Evolutionary conservation across 192 early-diverging fungal species (phyloP).

Genomic region (Ambispora gerdemannii): DNA sequence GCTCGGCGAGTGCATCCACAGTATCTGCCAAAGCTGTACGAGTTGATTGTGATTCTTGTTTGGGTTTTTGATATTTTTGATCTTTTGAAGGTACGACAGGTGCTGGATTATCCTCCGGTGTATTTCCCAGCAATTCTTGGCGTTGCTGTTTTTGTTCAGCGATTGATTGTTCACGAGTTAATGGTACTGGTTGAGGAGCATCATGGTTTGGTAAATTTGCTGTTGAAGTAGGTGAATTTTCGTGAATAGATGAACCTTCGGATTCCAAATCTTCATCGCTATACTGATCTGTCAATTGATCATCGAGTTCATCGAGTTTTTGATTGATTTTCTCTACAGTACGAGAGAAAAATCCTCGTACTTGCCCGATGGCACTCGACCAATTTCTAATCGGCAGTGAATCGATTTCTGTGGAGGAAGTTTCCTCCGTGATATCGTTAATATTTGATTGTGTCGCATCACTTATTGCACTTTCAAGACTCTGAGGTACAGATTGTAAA

Average conservation of each 20-base stretch:
- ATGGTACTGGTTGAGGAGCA: not conserved
- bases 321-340: conserved; percentile 17
- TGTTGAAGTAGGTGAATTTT: not conserved
- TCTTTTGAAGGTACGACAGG: not conserved
- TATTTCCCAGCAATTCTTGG: not conserved
- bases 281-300: not conserved
- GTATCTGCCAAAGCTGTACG: conserved; percentile 32
- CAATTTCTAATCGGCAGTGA: not conserved
- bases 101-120: not conserved
- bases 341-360: not conserved
- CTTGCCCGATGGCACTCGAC: not conserved
- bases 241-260: not conserved
- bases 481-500: not conserved
- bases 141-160: not conserved
- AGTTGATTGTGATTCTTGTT: not conserved
- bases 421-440: not conserved
- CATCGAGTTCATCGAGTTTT: conserved; percentile 8
- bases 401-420: not conserved
- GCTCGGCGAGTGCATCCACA: conserved; percentile 52
- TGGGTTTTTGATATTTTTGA: not conserved
- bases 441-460: conserved; percentile 4
- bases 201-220: not conserved
- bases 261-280: not conserved
- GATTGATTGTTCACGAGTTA: not conserved
- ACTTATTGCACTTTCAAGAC: not conserved